These are phyloP conservation scores for Chlorencoelia australis DNA, from an alignment of 2,329 filamentous ascomycete genomes.

Conservation along the genomic window DNA sequence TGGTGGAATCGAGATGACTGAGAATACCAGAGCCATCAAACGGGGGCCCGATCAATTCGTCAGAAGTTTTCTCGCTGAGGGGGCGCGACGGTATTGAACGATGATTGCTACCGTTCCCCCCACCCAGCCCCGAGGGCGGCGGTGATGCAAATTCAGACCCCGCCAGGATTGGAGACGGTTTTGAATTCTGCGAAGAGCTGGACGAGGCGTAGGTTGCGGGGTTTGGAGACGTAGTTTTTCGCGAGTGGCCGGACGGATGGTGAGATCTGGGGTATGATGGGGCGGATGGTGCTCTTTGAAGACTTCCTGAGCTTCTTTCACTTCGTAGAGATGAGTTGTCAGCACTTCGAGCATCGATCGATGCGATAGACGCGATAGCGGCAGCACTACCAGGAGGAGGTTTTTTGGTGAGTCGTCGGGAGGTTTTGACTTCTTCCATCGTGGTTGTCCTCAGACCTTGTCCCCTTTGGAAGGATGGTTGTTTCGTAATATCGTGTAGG, in stretches of 20 bases:
- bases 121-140: constrained; percentile 12
- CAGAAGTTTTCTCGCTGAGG: constrained; percentile 38
- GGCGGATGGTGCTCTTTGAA: constrained; percentile 51
- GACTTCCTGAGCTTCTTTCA: constrained; percentile 54
- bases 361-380: constrained; percentile 28
- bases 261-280: constrained; percentile 31
- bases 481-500: too few species aligned
- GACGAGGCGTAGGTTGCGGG: constrained; percentile 32
- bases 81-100: constrained; percentile 30
- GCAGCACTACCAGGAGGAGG: constrained; percentile 33
- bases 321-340: constrained; percentile 49
- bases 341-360: constrained; percentile 40
- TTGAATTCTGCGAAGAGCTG: constrained; percentile 23
- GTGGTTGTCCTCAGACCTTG: constrained; percentile 10
- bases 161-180: constrained; percentile 22
- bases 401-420: constrained; percentile 56
- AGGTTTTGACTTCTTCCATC: constrained; percentile 24
- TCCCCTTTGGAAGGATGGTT: neutral
- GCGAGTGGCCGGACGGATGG: constrained; percentile 25
- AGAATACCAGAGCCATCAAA: constrained; percentile 55
- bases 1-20: constrained; percentile 44
- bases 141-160: constrained; percentile 18
- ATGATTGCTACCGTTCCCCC: constrained; percentile 21
- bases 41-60: constrained; percentile 54
- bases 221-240: constrained; percentile 35